phyloP scores from a whole-genome alignment of 164 flowering plant species.

The Taxillus chinensis region DNA sequence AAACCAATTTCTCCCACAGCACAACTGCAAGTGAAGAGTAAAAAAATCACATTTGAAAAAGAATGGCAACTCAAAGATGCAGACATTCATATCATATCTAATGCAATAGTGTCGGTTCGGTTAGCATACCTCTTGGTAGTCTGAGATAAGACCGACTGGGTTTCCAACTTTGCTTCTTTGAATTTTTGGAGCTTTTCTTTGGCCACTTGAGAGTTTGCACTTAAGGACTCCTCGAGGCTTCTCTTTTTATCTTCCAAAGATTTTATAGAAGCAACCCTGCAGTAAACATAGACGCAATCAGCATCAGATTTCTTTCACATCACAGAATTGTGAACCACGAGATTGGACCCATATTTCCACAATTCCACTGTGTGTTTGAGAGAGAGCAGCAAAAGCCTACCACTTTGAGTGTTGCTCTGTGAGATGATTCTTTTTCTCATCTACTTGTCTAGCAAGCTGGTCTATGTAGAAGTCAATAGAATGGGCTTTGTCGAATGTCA shows the following conservation, averaged over 20 bases:
- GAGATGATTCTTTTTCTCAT: constrained; percentile 25
- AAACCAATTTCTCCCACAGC: no score
- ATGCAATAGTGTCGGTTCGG: no score
- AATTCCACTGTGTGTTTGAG: not conserved
- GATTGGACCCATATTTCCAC: no score
- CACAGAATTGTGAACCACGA: not conserved
- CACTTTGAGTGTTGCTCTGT: constrained; percentile 32
- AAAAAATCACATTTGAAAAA: no score
- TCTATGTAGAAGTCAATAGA: constrained; percentile 28
- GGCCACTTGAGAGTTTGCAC: constrained; percentile 22
- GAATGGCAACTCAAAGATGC: no score
- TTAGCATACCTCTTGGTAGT: constrained; percentile 40
- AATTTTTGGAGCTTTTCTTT: constrained; percentile 34
- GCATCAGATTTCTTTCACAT: not conserved
- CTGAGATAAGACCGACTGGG: constrained; percentile 32
- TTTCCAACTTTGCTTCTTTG: constrained; percentile 38
- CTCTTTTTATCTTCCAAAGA: constrained; percentile 42
- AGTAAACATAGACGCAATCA: not conserved
- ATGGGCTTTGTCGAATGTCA: constrained; percentile 45
- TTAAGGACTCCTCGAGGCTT: constrained; percentile 29
- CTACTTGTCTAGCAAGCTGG: constrained; percentile 32
- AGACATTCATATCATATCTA: no score
- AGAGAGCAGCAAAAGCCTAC: constrained; percentile 19
- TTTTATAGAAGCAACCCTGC: constrained; percentile 30
- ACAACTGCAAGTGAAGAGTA: no score